A percentile compares a stretch with the other conserved stretches of the same genome.
These are phyloP conservation scores for Naganishia liquefaciens DNA, from an alignment of 1,284 basidiomycete genomes.

Conservation along the genomic window DNA sequence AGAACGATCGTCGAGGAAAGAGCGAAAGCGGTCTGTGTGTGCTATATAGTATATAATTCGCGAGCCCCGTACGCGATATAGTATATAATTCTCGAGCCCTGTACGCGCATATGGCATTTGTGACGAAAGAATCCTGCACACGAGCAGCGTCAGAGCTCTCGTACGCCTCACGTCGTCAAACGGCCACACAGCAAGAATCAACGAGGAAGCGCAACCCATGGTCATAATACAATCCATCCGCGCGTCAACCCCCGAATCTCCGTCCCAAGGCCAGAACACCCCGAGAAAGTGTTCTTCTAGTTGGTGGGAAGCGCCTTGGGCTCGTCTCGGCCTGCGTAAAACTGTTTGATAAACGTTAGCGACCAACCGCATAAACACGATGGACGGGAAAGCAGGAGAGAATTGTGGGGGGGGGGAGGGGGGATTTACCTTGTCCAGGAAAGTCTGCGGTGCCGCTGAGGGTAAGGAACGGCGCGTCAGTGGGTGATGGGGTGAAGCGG, in stretches of 20 bases:
- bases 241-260: too few relatives aligned
- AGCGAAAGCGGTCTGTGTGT: too few relatives aligned
- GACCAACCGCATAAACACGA: too few relatives aligned
- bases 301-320: slow-evolving; percentile 37
- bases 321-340: slow-evolving; percentile 53
- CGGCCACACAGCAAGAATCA: too few relatives aligned
- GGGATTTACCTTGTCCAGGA: slow-evolving; percentile 51
- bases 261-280: too few relatives aligned
- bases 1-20: not conserved
- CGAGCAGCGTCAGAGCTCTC: not conserved
- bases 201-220: not conserved
- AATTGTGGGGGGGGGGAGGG: too few relatives aligned
- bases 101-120: too few relatives aligned
- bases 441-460: slow-evolving; percentile 48
- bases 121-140: too few relatives aligned
- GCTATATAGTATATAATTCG: too few relatives aligned
- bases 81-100: too few relatives aligned
- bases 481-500: not conserved
- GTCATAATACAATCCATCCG: not conserved
- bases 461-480: not conserved
- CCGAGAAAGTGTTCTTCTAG: not conserved
- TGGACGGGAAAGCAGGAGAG: too few relatives aligned
- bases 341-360: slow-evolving; percentile 29
- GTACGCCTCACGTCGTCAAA: not conserved
- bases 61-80: too few relatives aligned